Base-by-base conservation (phyloP, 331 rosid species). In the Dryas integrifolia region DNA sequence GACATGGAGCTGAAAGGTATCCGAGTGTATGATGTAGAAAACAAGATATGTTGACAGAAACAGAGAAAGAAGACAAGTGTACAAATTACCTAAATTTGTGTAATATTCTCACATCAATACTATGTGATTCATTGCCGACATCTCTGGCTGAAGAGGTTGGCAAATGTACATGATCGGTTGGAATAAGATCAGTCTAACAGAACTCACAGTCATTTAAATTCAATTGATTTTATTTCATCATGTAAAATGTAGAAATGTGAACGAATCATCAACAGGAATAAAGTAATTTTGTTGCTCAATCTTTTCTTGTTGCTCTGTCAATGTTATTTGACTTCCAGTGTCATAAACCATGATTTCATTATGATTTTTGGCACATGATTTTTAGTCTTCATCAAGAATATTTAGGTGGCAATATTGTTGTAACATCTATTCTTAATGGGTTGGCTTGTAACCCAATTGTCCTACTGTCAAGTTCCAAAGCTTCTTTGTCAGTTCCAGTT, bases 91-190 rank as follows among this genome's bases (percentile, higher is more conserved):
- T 52, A 84, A 72, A 79, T 85, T 73, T 86, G 72, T 87, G 96
- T 90, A 86, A 79, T 74, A 84, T 83, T 77, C 87, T 88, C 86
- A 76, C 87, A 75, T 83, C 73, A 77, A 81, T 52, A 46, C 73
- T 51, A 70, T 9, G 72, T 9, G 72, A 83, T 92, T 92, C 79
- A 51, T 88, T 82, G 81, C 85, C 69, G 39, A 60, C 83, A 61
- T 78, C 67, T 70, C 67, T 64, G 68, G 77, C 26, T 83, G 80
- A 76, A 44, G 77, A 26, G 82, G 78, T 72, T 82, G 83, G 96
- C 86, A 80, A 78, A 80, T 93, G 96, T 87, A 93, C 83, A 90
- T 90, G 86, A 76, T 72, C 78, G 70, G 71, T 76, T 69, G 80
- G 82, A 90, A 84, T 85, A 88, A 90, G 84, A 7, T 82, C 80